Evolutionary conservation across 202 grass and related monocot species (phyloP).

Genomic region (Cymbopogon flexuosus): DNA sequence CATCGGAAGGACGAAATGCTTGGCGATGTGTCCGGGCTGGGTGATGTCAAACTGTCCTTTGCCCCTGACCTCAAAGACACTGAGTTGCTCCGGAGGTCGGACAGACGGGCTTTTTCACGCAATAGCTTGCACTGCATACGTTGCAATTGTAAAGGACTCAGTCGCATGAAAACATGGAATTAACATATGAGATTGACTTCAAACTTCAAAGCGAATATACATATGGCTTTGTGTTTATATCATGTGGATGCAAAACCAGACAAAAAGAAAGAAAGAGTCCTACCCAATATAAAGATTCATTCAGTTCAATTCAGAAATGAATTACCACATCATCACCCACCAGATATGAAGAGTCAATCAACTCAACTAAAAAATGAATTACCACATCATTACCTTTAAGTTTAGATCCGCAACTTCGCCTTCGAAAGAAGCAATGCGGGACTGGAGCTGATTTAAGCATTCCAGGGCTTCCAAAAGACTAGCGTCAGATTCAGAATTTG

Average conservation of each 20-base stretch:
- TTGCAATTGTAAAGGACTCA: not conserved
- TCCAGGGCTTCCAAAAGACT: constrained; percentile 60
- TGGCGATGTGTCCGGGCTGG: constrained; percentile 22
- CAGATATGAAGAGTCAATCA: not conserved
- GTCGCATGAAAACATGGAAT: not conserved
- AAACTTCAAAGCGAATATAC: not conserved
- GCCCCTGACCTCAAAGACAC: constrained; percentile 27
- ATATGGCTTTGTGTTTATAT: not conserved
- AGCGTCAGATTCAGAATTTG: constrained; percentile 29
- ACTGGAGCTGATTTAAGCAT: constrained; percentile 55
- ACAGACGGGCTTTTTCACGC: constrained; percentile 57
- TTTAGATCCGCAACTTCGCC: constrained; percentile 59
- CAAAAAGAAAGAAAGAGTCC: too few species aligned
- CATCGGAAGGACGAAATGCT: constrained; percentile 42
- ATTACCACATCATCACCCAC: not conserved
- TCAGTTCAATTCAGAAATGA: not conserved
- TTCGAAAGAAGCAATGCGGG: constrained; percentile 56
- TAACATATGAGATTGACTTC: not conserved
- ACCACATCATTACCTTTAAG: constrained; percentile 50
- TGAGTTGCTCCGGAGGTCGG: constrained; percentile 38
- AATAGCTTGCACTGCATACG: constrained; percentile 60
- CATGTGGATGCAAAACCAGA: not conserved
- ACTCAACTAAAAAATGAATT: not conserved
- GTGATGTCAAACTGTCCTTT: constrained; percentile 28
- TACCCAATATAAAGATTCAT: too few species aligned